phyloP scores from a whole-genome alignment of 257 asterid genomes.

The Echites panduratus region DNA sequence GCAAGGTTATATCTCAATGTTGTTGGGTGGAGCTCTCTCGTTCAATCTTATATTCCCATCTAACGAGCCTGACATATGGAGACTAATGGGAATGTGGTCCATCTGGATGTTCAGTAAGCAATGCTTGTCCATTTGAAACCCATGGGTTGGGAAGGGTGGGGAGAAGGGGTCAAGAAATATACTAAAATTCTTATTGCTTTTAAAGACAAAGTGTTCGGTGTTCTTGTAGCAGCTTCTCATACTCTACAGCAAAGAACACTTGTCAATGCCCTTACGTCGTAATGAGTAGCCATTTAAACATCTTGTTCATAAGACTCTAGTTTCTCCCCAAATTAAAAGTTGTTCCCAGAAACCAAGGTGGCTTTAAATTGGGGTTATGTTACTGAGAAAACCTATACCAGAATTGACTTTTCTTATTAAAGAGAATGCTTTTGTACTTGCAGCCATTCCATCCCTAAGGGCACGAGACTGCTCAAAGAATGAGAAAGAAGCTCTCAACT shows the following conservation, averaged over 20 bases:
- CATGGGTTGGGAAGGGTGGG: neutral
- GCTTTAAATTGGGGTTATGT: neutral
- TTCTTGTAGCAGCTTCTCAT: neutral
- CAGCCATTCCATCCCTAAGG: constrained; percentile 95
- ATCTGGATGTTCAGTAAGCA: constrained; percentile 99
- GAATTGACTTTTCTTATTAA: neutral
- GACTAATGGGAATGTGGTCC: constrained; percentile 98
- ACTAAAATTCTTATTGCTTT: neutral
- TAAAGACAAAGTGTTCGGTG: neutral
- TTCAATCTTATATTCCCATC: constrained; percentile 88
- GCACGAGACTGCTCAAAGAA: constrained; percentile 95
- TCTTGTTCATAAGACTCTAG: neutral
- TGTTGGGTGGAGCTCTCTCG: constrained; percentile 84
- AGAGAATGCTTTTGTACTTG: constrained; percentile 15
- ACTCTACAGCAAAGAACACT: neutral
- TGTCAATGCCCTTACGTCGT: neutral
- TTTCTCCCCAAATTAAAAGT: neutral
- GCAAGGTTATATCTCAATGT: constrained; percentile 66
- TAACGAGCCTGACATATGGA: constrained; percentile 88
- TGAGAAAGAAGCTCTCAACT: constrained; percentile 94
- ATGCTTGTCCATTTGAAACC: neutral
- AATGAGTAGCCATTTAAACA: neutral
- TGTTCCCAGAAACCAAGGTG: neutral
- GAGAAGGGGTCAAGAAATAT: neutral
- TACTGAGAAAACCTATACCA: neutral